A percentile compares a stretch with the other conserved stretches of the same genome.
Evolutionary conservation across 2,329 filamentous ascomycete species (phyloP).

Genomic region (Fusarium brevicatenulatum): DNA sequence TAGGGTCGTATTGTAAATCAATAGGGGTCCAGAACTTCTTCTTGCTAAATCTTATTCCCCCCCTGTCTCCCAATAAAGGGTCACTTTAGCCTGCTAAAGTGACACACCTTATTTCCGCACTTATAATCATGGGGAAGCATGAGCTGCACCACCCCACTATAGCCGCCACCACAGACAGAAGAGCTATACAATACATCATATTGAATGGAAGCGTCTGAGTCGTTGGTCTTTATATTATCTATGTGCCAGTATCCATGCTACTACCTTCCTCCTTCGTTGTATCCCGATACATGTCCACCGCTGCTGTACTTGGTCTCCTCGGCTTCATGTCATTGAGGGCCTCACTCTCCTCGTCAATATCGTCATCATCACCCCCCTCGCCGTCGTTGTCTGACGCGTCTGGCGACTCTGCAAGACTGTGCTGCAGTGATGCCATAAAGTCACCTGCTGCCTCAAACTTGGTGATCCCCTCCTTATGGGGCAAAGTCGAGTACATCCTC

Average conservation of each 20-base stretch:
- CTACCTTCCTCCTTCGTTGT: slow-evolving; percentile 34
- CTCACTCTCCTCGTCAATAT: slow-evolving; percentile 65
- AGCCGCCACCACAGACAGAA: not conserved
- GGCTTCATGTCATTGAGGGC: slow-evolving; percentile 62
- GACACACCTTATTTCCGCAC: not conserved
- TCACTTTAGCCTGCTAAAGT: not conserved
- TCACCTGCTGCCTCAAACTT: slow-evolving; percentile 62
- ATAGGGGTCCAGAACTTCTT: not conserved
- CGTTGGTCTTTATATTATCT: slow-evolving; percentile 50
- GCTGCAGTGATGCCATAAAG: slow-evolving; percentile 63
- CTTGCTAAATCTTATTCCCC: not conserved
- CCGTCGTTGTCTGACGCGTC: slow-evolving; percentile 46
- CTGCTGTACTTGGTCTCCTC: slow-evolving; percentile 65
- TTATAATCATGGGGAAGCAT: not conserved
- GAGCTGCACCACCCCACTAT: not conserved
- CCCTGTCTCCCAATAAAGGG: not conserved
- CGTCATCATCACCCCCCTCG: slow-evolving; percentile 57
- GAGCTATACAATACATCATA: not conserved
- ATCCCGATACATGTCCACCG: slow-evolving; percentile 58
- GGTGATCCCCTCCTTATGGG: slow-evolving; percentile 61
- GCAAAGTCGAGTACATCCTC: slow-evolving; percentile 62
- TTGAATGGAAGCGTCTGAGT: not conserved
- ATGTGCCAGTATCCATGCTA: slow-evolving; percentile 34
- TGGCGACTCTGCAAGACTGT: slow-evolving; percentile 60
- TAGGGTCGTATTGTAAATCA: not conserved